Base-by-base conservation (phyloP, 1,139 yeast species). In the Hansenula lynferdii region DNA sequence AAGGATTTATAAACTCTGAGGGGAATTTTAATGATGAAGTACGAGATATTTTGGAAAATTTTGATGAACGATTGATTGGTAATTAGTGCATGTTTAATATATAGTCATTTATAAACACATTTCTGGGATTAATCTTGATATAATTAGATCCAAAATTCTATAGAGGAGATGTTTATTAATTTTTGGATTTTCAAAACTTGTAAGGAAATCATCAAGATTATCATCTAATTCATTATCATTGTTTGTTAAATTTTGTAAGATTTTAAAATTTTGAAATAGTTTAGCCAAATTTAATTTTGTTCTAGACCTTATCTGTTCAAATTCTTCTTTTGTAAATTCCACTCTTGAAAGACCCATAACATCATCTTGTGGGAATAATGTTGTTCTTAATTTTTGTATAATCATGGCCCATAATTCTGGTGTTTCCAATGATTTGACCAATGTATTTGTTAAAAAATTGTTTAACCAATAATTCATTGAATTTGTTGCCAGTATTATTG, bases 151-250 rank as follows among this genome's bases (percentile, higher is more conserved):
- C 22, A 70, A 17, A 3, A 71, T 16, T 24, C 51, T 56, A 49
- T 62, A 62, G 4, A 69, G 45, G 37, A 72, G 49, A 37, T 66
- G 63, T 49, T 67, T 66, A 54, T 72, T 72, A 16, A 72, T 54
- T 16, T 51, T 42, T 39, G 60, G 59, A 44, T 63, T 54, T 27
- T 57, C 60, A 37, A 72, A 64, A 15, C 58, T 42, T 15, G 60
- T 58, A 31, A 72, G 48, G 16, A 70, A 56, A 22, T 31, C 47
- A 28, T 49, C n/a, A n/a, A n/a, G n/a, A n/a, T n/a, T n/a, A n/a
- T n/a, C n/a, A n/a, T n/a, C 56, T 18, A 53, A 16, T 1, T 32
- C 41, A 7, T 46, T 56, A 26, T 60, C 61, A n/a, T n/a, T n/a
- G n/a, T n/a, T n/a, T n/a, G n/a, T n/a, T n/a, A 27, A 51, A 49